Percentiles rank a stretch among this genome's conserved stretches.
These are phyloP conservation scores for Plasmopara halstedii DNA, from an alignment of 352 stramenopile species.

Conservation along the genomic window DNA sequence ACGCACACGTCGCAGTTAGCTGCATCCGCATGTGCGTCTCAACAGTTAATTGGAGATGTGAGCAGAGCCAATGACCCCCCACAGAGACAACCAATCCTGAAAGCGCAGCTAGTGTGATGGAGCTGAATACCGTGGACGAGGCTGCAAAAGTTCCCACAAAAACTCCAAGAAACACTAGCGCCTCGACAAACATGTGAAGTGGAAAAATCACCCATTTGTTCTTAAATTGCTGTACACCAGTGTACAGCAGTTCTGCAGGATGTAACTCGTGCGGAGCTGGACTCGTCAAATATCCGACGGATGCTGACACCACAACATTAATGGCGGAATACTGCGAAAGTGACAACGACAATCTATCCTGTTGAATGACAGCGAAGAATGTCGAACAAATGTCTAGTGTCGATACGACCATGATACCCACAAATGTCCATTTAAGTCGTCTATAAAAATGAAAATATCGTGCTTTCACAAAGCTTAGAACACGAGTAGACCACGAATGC, in stretches of 20 bases:
- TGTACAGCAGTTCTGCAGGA: slow-evolving; percentile 44
- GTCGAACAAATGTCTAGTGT: slow-evolving; percentile 64
- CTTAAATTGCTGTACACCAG: slow-evolving; percentile 47
- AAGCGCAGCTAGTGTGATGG: slow-evolving; percentile 57
- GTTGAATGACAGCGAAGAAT: slow-evolving; percentile 36
- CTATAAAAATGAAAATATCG: slow-evolving; percentile 56
- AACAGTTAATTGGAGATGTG: slow-evolving; percentile 48
- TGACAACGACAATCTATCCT: slow-evolving; percentile 32
- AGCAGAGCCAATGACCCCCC: slow-evolving; percentile 61
- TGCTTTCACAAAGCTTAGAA: slow-evolving; percentile 19
- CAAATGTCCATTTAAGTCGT: slow-evolving; percentile 71
- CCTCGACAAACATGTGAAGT: slow-evolving; percentile 70
- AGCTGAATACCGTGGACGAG: slow-evolving; percentile 67
- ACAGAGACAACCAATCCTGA: slow-evolving; percentile 73
- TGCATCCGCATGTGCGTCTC: slow-evolving; percentile 43
- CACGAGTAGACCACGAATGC: slow-evolving; percentile 16
- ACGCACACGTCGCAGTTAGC: slow-evolving; percentile 61
- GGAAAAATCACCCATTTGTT: slow-evolving; percentile 74
- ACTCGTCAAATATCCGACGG: slow-evolving; percentile 60
- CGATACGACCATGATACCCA: slow-evolving; percentile 59
- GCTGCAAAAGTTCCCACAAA: slow-evolving; percentile 69
- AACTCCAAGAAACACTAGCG: slow-evolving; percentile 56
- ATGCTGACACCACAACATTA: slow-evolving; percentile 60
- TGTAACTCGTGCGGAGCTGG: slow-evolving; percentile 52
- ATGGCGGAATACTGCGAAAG: slow-evolving; percentile 71